Percentiles rank a stretch among this genome's conserved stretches.
Conservation (phyloP, 75 land plant genomes). For the Cunninghamia lanceolata region DNA sequence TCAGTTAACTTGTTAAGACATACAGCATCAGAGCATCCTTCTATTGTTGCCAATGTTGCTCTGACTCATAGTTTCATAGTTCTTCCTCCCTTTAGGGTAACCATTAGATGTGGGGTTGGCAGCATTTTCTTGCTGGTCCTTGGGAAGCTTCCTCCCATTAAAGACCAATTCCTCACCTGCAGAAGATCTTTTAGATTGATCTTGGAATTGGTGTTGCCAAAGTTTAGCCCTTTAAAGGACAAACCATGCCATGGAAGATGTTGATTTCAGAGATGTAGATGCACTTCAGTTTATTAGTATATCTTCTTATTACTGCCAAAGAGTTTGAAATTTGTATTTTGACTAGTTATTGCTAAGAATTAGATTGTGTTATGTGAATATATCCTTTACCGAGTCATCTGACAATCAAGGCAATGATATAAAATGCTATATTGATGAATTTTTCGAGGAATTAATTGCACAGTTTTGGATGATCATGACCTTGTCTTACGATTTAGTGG, state of each 20-base stretch:
- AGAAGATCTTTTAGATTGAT: neutral
- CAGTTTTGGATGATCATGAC: neutral
- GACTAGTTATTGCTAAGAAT: neutral
- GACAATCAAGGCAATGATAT: neutral
- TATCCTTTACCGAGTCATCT: neutral
- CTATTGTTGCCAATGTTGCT: neutral
- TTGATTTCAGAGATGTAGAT: neutral
- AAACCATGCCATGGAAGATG: neutral
- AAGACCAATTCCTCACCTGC: neutral
- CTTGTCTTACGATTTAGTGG: neutral
- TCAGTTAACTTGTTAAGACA: neutral
- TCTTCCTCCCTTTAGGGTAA: neutral
- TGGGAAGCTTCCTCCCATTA: neutral
- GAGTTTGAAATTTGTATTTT: neutral
- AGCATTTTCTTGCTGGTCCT: neutral
- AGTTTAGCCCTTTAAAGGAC: neutral
- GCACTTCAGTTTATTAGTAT: neutral
- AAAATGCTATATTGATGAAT: neutral
- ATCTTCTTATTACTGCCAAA: neutral
- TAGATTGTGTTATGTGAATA: neutral
- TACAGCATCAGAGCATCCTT: neutral
- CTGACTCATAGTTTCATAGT: no score
- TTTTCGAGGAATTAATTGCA: neutral
- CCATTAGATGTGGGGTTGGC: neutral
- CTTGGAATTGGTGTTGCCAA: neutral